These are phyloP conservation scores for Arbutus unedo DNA, from an alignment of 148 eudicot genomes.

Conservation along the genomic window DNA sequence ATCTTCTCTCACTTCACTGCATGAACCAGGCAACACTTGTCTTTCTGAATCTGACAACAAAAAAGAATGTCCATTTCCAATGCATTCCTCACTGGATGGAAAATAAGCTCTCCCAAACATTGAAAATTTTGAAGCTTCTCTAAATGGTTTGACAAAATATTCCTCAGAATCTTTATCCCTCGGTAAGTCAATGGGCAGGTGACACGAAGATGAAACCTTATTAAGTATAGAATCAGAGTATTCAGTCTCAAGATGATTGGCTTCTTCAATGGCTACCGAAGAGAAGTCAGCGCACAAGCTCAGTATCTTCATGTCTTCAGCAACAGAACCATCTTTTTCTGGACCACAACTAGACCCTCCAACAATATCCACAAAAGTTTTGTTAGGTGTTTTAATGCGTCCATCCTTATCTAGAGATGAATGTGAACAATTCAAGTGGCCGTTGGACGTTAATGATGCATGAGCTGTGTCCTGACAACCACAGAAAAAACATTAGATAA, in stretches of 20 bases:
- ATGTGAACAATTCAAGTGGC: slow-evolving; percentile 20
- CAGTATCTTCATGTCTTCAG: slow-evolving; percentile 31
- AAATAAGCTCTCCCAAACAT: slow-evolving; percentile 12
- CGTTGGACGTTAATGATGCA: slow-evolving; percentile 18
- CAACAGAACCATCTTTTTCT: slow-evolving; percentile 30
- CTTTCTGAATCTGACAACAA: slow-evolving; percentile 19
- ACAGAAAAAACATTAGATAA: slow-evolving; percentile 11
- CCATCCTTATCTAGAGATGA: slow-evolving; percentile 31
- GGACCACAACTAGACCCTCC: slow-evolving; percentile 35
- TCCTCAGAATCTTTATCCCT: slow-evolving; percentile 21
- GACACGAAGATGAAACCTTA: slow-evolving; percentile 23
- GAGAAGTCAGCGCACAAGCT: slow-evolving; percentile 36
- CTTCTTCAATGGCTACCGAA: slow-evolving; percentile 26
- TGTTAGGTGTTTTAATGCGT: slow-evolving; percentile 26
- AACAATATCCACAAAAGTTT: slow-evolving; percentile 51
- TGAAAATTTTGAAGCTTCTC: slow-evolving; percentile 21
- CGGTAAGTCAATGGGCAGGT: slow-evolving; percentile 22
- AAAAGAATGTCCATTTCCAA: slow-evolving; percentile 19
- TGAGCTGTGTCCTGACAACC: slow-evolving; percentile 33
- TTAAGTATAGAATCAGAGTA: slow-evolving; percentile 21
- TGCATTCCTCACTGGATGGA: slow-evolving; percentile 8
- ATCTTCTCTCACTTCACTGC: slow-evolving; percentile 22
- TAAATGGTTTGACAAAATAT: slow-evolving; percentile 21
- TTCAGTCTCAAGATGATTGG: slow-evolving; percentile 16
- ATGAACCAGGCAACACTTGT: slow-evolving; percentile 16